Evolutionary conservation across 257 asterid species (phyloP), one percentile per base, ranked within the genome.

Genomic region (Solanum piurae): DNA sequence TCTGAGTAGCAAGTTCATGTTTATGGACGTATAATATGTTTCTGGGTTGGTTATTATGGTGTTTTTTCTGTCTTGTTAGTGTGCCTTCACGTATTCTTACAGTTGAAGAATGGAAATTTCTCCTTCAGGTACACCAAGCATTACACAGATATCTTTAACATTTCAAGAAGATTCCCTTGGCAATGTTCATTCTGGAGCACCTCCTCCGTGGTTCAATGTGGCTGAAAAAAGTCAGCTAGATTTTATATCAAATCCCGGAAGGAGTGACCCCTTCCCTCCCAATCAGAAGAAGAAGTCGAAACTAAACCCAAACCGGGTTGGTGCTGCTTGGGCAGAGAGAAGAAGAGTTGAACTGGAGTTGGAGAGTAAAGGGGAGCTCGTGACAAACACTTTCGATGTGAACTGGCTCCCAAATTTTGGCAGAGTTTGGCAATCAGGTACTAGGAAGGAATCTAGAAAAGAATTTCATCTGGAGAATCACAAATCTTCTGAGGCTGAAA

Each of bases 321-420:
- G 99, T 91, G 99, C 98, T 91, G 98, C 99, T 88, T 95, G 98
- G 98, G 98, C 99, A 64, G 99, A 97, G 94, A 93, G 94, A 91
- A 94, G 98, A 93, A 95, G 92, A 91, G 93, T 91, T 74, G 98
- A 97, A 92, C 89, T 95, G 93, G 97, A 95, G 91, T 87, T 91
- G 96, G 98, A 95, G 90, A 94, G 89, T 88, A 94, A 92, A 90
- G 99, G 98, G 83, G 98, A 92, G 88, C 89, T 66, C 86, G 93
- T 92, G 44, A 58, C 84, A 33, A 88, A 88, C 88, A 86, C 85
- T 82, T 91, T 83, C 36, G 96, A 92, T 89, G 93, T 95, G 86
- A 90, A 93, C 73, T 97, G 99, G 99, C 98, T 97, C 83, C 99
- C 98, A 83, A 93, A 95, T 94, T 95, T 95, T 84, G 99, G 99